phyloP scores from a whole-genome alignment of 2,329 filamentous ascomycete genomes.

The Nakataea oryzae region DNA sequence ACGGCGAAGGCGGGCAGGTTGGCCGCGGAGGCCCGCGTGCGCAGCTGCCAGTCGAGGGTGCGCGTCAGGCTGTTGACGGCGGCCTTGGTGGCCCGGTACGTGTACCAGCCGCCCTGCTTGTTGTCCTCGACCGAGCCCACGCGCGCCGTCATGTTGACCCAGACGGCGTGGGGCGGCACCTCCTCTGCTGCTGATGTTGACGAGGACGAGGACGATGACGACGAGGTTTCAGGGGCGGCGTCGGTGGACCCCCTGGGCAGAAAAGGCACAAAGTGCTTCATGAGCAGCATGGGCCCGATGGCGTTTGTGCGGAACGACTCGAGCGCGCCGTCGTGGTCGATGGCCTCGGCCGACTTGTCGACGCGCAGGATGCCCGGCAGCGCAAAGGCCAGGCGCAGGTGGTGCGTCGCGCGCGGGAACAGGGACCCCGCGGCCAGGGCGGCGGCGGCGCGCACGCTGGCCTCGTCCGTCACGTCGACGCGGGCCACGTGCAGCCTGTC shows the following conservation, averaged over 20 bases:
- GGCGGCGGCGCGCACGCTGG: constrained; percentile 47
- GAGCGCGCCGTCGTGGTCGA: constrained; percentile 51
- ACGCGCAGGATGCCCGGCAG: constrained; percentile 63
- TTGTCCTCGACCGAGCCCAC: constrained; percentile 70
- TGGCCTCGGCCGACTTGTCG: constrained; percentile 59
- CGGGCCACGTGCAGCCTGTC: constrained; percentile 26
- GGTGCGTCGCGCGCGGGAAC: constrained; percentile 39
- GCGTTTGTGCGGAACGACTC: constrained; percentile 54
- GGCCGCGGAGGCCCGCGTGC: constrained; percentile 32
- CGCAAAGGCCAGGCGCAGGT: constrained; percentile 59
- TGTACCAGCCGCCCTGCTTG: constrained; percentile 68
- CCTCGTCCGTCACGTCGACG: constrained; percentile 47
- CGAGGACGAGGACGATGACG: constrained; percentile 2
- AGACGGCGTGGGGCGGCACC: constrained; percentile 42
- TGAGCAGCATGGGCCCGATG: constrained; percentile 62
- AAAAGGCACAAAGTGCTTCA: constrained; percentile 65
- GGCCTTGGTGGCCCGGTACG: constrained; percentile 67
- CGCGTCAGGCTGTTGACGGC: constrained; percentile 62
- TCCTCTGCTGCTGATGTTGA: no score
- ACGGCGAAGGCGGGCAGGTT: constrained; percentile 53
- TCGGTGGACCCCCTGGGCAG: constrained; percentile 48
- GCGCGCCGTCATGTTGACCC: constrained; percentile 68
- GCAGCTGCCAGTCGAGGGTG: constrained; percentile 60
- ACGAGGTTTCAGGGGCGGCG: constrained; percentile 16
- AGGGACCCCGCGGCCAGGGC: constrained; percentile 30